These are phyloP conservation scores for Pulveroboletus sp. DNA, from an alignment of 768 basidiomycete species.

Conservation along the genomic window DNA sequence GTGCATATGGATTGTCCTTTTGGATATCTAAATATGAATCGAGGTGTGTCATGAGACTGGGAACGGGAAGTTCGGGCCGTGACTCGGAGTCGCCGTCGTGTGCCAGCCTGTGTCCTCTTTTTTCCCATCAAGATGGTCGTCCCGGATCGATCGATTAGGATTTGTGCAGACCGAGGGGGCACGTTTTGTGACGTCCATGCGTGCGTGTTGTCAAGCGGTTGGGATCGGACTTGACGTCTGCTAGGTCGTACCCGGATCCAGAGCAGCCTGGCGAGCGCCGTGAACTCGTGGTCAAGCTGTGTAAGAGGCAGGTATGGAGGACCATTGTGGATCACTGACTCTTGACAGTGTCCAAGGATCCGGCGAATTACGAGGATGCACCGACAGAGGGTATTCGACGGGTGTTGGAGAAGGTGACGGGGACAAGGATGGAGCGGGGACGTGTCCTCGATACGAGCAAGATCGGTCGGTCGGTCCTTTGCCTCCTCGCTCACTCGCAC, in stretches of 20 bases:
- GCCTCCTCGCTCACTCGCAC: neutral
- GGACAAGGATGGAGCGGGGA: conserved; percentile 65
- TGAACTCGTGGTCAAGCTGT: conserved; percentile 88
- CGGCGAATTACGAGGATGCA: conserved; percentile 84
- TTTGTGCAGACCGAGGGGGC: conserved; percentile 87
- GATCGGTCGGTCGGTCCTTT: conserved; percentile 51
- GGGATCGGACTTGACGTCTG: neutral
- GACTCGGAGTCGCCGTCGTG: too few species aligned
- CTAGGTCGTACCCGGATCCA: conserved; percentile 73
- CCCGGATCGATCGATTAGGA: conserved; percentile 76
- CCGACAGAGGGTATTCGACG: conserved; percentile 93
- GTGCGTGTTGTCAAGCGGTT: conserved; percentile 40
- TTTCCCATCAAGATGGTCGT: conserved; percentile 29
- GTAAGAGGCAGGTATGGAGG: conserved; percentile 37
- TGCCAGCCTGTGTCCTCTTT: neutral
- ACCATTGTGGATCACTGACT: too few species aligned
- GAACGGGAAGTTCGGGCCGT: too few species aligned
- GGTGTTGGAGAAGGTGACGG: conserved; percentile 75
- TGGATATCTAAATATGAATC: conserved; percentile 18
- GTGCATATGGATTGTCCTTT: conserved; percentile 15
- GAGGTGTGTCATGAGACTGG: too few species aligned
- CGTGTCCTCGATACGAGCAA: conserved; percentile 69
- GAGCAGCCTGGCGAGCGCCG: conserved; percentile 56
- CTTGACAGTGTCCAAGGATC: conserved; percentile 79
- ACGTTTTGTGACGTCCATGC: conserved; percentile 92